Evolutionary conservation across 306 rosid species (phyloP).

Genomic region (Lagenaria siceraria): DNA sequence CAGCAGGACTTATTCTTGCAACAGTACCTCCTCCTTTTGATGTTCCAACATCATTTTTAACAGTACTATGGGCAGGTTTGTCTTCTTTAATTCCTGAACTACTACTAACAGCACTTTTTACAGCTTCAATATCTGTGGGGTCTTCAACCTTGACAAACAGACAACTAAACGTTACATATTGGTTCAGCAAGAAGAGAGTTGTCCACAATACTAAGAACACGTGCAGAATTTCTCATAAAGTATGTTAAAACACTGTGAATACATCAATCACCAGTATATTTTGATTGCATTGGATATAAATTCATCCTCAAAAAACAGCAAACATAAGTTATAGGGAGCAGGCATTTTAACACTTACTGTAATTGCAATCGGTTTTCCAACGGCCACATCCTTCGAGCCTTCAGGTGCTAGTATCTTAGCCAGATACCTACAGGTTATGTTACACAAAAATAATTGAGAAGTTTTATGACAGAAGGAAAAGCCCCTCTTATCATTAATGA

Average conservation of each 20-base stretch:
- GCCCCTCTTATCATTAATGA: not conserved
- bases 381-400: conserved; percentile 87
- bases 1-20: conserved; percentile 80
- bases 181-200: conserved; percentile 13
- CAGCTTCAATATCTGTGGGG: conserved; percentile 55
- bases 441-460: not conserved
- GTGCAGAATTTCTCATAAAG: not conserved
- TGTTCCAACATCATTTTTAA: conserved; percentile 24
- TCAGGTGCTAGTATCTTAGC: conserved; percentile 77
- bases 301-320: conserved; percentile 1
- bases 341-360: conserved; percentile 51
- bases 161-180: conserved; percentile 18
- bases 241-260: not conserved
- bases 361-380: conserved; percentile 91
- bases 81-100: conserved; percentile 40
- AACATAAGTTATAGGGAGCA: conserved; percentile 11
- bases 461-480: not conserved
- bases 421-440: conserved; percentile 51
- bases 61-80: conserved; percentile 31
- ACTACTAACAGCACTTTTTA: conserved; percentile 40
- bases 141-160: conserved; percentile 68
- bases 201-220: not conserved
- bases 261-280: not conserved
- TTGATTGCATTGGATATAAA: conserved; percentile 3
- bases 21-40: conserved; percentile 33